phyloP scores from a whole-genome alignment of 108 stramenopile species.

The Seminavis robusta region DNA sequence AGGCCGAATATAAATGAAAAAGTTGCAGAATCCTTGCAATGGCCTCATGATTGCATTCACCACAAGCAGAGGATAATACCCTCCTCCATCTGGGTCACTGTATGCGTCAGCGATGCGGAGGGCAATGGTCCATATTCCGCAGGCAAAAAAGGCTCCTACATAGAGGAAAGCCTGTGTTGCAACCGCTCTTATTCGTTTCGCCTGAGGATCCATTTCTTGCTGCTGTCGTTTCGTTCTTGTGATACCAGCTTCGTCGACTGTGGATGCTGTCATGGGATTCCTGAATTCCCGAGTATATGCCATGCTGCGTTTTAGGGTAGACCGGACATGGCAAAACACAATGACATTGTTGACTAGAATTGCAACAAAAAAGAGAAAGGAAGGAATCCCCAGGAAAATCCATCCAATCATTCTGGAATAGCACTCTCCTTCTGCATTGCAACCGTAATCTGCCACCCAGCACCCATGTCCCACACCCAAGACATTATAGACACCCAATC shows the following conservation, averaged over 20 bases:
- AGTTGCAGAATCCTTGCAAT: slow-evolving; percentile 57
- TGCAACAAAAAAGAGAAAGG: too few relatives aligned
- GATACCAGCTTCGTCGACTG: background rate
- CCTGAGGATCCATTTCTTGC: background rate
- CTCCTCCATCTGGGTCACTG: slow-evolving; percentile 3
- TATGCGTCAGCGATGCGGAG: slow-evolving; percentile 11
- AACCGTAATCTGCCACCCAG: too few relatives aligned
- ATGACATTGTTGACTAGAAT: too few relatives aligned
- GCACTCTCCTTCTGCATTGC: too few relatives aligned
- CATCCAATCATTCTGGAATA: too few relatives aligned
- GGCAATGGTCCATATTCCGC: background rate
- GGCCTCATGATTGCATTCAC: slow-evolving; percentile 44
- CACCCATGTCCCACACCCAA: slow-evolving; percentile 5
- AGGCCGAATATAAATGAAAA: slow-evolving; percentile 42
- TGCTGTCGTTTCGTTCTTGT: background rate
- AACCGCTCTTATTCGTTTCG: background rate
- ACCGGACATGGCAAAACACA: too few relatives aligned
- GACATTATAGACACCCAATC: slow-evolving; percentile 1
- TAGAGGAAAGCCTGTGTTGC: background rate
- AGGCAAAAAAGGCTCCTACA: slow-evolving; percentile 1
- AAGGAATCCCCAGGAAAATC: too few relatives aligned
- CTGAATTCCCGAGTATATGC: background rate
- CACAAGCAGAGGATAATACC: slow-evolving; percentile 22
- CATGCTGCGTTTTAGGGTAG: too few relatives aligned
- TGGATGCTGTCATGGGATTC: background rate